A percentile compares a stretch with the other conserved stretches of the same genome.
Conservation (phyloP, 768 basidiomycete genomes). For the Suillus spraguei region DNA sequence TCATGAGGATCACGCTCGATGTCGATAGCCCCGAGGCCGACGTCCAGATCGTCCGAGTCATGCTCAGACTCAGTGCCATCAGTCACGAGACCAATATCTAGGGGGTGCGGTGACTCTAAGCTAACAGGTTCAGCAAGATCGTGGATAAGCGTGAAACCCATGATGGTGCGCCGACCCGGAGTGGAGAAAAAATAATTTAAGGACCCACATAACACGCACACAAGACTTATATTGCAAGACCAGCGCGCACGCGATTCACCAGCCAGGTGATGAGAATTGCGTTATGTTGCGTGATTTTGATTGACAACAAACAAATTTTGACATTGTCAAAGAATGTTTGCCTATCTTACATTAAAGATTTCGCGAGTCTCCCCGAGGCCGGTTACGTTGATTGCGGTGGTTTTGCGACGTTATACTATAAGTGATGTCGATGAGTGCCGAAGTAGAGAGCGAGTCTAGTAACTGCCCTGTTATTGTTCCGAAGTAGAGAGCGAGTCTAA, state of each 20-base stretch:
- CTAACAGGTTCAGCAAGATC: neutral
- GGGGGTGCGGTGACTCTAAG: conserved; percentile 3
- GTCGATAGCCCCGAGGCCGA: neutral
- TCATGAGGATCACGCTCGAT: conserved; percentile 52
- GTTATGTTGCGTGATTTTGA: conserved; percentile 37
- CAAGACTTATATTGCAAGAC: conserved; percentile 7
- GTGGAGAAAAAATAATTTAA: neutral
- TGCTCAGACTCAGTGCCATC: no score
- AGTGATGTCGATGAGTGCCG: no score
- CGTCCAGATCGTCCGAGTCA: neutral
- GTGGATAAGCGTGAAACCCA: conserved; percentile 5
- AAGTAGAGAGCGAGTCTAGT: no score
- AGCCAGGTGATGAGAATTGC: conserved; percentile 16
- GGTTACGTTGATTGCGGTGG: no score
- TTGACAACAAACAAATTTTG: conserved; percentile 5
- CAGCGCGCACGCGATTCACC: conserved; percentile 2
- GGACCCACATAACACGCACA: neutral
- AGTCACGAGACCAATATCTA: neutral
- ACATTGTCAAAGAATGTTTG: conserved; percentile 5
- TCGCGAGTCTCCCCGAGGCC: no score
- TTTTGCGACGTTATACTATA: no score
- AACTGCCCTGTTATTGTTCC: no score
- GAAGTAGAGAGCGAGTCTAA: no score
- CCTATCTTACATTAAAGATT: no score
- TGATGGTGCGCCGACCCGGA: neutral